Evolutionary conservation across 257 asterid species (phyloP).

Genomic region (Solanum virginianum): DNA sequence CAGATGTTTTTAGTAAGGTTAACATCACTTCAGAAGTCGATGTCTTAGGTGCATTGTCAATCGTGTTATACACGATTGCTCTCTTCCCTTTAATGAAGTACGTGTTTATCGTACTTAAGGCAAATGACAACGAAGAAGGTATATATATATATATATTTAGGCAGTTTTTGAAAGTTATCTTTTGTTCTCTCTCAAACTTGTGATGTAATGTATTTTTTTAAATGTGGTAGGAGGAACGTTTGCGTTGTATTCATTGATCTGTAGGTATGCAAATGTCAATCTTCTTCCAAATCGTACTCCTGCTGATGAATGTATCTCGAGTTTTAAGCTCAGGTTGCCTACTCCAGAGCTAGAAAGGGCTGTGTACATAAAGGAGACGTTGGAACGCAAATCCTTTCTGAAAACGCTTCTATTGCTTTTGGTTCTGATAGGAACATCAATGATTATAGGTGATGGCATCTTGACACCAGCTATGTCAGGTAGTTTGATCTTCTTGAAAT

Average conservation of each 20-base stretch:
- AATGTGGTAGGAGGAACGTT: conserved; percentile 87
- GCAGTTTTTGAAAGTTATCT: not conserved
- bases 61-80: conserved; percentile 89
- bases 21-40: conserved; percentile 75
- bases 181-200: not conserved
- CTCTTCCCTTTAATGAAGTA: conserved; percentile 71
- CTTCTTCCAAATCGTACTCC: conserved; percentile 84
- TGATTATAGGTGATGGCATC: conserved; percentile 94
- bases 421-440: conserved; percentile 88
- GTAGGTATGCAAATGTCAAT: conserved; percentile 85
- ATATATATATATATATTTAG: not conserved
- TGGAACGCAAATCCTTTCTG: conserved; percentile 52
- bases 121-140: conserved; percentile 97
- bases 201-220: not conserved
- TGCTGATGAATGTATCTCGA: conserved; percentile 78
- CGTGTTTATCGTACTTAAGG: conserved; percentile 83
- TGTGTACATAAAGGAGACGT: conserved; percentile 53
- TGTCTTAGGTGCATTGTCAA: conserved; percentile 79
- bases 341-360: conserved; percentile 95
- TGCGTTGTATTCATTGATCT: conserved; percentile 78
- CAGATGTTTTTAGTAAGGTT: conserved; percentile 82
- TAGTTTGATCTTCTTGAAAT: not conserved
- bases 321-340: conserved; percentile 87
- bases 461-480: conserved; percentile 97
- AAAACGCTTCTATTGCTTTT: conserved; percentile 56